Evolutionary conservation across 768 basidiomycete species (phyloP), one percentile per base, ranked within the genome.

Genomic region (Cystofilobasidium macerans): DNA sequence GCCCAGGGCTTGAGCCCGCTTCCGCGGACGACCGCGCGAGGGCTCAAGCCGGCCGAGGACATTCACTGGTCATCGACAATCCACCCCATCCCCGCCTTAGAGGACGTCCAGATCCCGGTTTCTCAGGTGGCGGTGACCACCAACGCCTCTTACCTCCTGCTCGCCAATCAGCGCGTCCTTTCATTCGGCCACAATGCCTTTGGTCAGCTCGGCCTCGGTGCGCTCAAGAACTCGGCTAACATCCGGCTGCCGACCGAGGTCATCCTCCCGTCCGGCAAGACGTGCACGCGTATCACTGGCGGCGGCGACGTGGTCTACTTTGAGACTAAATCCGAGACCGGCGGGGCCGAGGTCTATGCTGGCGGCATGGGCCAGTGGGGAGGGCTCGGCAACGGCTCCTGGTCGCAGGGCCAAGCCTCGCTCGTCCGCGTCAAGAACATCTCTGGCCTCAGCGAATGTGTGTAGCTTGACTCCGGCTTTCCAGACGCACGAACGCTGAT

Each of bases 11-110:
- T 53, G n/a, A n/a, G 40, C 32, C 47, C 62, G 28, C 3, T 16
- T 18, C 24, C n/a, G 3, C 33, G 53, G 32, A 51, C 26, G 42
- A 57, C 60, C 1, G 35, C 42, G 35, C 36, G 65, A 20, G 65
- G 65, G 3, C 53, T 67, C 18, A 47, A 33, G 40, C 65, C 65
- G 11, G 65, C 51, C 22, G 65, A 67, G 40, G 65, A 67, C 43
- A 53, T 67, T 24, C n/a, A 48, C n/a, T 67, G 65, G 65, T 54
- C 48, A 35, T 61, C 65, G 30, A 67, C 65, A 9, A 30, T 67
- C 28, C 60, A 67, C 54, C 58, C 60, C 28, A 62, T 67, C 24
- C 65, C 65, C 8, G 59, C 47, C 8, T 43, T 67, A 28, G 30
- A 61, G 32, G 36, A 47, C 1, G n/a, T 67, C 30, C 40, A 56